Base-by-base conservation (phyloP, 148 eudicot species). In the Rhododendron vialii region DNA sequence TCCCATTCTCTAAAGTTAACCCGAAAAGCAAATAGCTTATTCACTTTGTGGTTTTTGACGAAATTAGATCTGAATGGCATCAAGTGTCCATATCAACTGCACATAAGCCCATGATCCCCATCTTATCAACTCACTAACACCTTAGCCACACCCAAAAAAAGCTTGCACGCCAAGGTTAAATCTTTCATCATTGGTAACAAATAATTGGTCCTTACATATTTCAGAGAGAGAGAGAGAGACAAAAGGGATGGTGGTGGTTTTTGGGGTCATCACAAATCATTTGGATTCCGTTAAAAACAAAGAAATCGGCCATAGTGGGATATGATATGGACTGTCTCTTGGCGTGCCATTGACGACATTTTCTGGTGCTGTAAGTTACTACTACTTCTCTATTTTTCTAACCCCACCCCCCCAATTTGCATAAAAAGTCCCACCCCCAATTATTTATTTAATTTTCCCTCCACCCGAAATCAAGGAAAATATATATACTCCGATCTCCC, bases 301-400 rank as follows among this genome's bases (percentile, higher is more conserved):
- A 81, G 41, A 30, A 71, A 30, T 14, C 24, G 2, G 53, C 24
- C 36, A 15, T 63, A 83, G 84, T 83, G 84, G 76, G 55, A 65
- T 6, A 57, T 43, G 53, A 41, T n/a, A 63, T 83, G 22, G 26
- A 24, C 53, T n/a, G 55, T 82, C 47, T 69, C 73, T 82, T 82
- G 84, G 84, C 84, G 84, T 82, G 84, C 71, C 84, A 59, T 57
- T 35, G 71, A 57, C 48, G 33, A 59, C 84, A 82, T 33, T 81
- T 17, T 22, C 55, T 7, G 6, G 53, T 12, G 36, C 26, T 18
- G 35, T 71, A 13, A 13, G 45, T 41, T 5, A 41, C n/a, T 5
- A 41, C n/a, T 33, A 41, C 30, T 13, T 57, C 30, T 61, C 18
- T 83, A 15, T 65, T 13, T 71, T 71, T 30, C 17, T 71, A 30